Percentiles rank a stretch among this genome's conserved stretches.
These are phyloP conservation scores for Polyporus arcularius DNA, from an alignment of 768 basidiomycete genomes.

Conservation along the genomic window DNA sequence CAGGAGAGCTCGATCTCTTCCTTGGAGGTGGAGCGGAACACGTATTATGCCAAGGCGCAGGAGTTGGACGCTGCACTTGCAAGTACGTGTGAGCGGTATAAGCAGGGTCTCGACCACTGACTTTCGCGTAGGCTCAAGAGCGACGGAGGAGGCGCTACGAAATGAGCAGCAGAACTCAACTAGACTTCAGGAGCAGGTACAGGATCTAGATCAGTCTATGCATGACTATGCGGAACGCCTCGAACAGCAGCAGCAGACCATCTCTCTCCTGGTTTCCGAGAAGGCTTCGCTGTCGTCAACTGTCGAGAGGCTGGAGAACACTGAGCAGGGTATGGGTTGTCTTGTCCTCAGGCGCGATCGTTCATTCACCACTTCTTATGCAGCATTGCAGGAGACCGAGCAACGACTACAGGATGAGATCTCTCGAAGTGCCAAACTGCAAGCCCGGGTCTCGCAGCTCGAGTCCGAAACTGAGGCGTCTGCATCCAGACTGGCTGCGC, in stretches of 20 bases:
- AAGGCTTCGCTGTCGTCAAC: slow-evolving; percentile 34
- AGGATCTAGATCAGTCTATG: slow-evolving; percentile 21
- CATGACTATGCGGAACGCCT: slow-evolving; percentile 21
- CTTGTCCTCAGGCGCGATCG: background rate
- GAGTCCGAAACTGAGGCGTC: slow-evolving; percentile 41
- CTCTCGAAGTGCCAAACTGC: slow-evolving; percentile 18
- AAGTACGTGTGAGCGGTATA: slow-evolving; percentile 1
- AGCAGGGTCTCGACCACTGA: background rate
- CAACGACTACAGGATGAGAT: slow-evolving; percentile 25
- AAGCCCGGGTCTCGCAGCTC: slow-evolving; percentile 42
- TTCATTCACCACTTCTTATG: background rate
- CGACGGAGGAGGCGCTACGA: slow-evolving; percentile 8
- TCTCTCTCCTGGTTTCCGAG: slow-evolving; percentile 40
- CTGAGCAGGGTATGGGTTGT: slow-evolving; percentile 31
- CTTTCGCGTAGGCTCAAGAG: background rate
- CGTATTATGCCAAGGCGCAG: background rate
- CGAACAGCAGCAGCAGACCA: slow-evolving; percentile 41
- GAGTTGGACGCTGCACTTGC: background rate
- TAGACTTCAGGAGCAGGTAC: slow-evolving; percentile 14
- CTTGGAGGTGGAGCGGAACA: slow-evolving; percentile 6
- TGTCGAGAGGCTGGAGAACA: slow-evolving; percentile 32
- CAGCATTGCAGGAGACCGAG: slow-evolving; percentile 29
- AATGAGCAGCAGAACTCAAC: slow-evolving; percentile 14
- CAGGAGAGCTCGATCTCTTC: slow-evolving; percentile 16
- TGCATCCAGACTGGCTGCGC: slow-evolving; percentile 40